These are phyloP conservation scores for Salix udensis DNA, from an alignment of 345 rosid species.

Conservation along the genomic window DNA sequence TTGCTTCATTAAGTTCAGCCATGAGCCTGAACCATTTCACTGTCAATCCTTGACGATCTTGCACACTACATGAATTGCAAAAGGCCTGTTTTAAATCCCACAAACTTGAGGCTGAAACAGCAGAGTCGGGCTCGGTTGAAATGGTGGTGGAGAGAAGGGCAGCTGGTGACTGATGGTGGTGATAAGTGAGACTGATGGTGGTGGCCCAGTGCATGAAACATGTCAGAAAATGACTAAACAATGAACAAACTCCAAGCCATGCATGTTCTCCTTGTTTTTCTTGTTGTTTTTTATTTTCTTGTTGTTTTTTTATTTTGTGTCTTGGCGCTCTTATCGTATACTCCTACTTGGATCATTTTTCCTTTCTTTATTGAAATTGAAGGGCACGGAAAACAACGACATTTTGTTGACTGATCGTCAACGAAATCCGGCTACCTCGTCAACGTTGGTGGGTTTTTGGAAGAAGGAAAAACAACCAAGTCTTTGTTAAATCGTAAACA, in stretches of 20 bases:
- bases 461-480: neutral
- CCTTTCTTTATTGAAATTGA: neutral
- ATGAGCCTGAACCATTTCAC: constrained; percentile 49
- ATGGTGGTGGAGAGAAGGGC: neutral
- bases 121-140: neutral
- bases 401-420: constrained; percentile 39
- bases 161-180: constrained; percentile 22
- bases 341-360: neutral
- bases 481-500: neutral
- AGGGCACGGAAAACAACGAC: constrained; percentile 30
- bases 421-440: constrained; percentile 25
- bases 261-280: constrained; percentile 42
- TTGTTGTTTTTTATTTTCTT: constrained; percentile 20
- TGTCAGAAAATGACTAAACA: constrained; percentile 40
- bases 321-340: constrained; percentile 18
- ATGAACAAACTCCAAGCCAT: constrained; percentile 35
- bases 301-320: constrained; percentile 22
- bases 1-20: constrained; percentile 60
- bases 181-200: neutral
- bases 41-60: constrained; percentile 9
- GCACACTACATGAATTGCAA: no score
- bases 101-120: neutral
- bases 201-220: constrained; percentile 24
- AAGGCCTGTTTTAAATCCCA: no score
- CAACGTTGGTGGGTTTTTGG: constrained; percentile 30